A percentile compares a stretch with the other conserved stretches of the same genome.
phyloP scores from a whole-genome alignment of 2,329 filamentous ascomycete species.

The Cytospora paraplurivora region DNA sequence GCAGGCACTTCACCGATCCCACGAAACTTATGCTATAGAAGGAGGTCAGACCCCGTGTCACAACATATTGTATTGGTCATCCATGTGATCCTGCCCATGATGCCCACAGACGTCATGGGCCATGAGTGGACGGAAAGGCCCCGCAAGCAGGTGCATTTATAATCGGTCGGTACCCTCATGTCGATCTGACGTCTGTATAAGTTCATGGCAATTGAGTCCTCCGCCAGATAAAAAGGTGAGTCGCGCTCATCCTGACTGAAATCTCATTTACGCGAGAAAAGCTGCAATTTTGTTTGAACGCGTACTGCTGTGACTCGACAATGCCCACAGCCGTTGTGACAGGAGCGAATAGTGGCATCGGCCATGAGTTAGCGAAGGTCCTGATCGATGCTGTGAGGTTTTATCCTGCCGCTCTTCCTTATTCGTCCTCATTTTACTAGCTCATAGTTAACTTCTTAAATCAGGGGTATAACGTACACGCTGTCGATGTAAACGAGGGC shows the following conservation, averaged over 20 bases:
- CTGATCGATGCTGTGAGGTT: slow-evolving; percentile 30
- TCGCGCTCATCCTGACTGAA: neutral
- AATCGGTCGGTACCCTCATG: neutral
- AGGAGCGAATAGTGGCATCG: slow-evolving; percentile 45
- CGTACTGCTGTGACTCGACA: neutral
- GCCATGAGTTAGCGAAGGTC: slow-evolving; percentile 38
- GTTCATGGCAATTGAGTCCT: too few species aligned
- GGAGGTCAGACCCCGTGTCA: too few species aligned
- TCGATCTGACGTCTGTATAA: neutral
- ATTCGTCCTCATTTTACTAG: too few species aligned
- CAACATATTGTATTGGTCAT: too few species aligned
- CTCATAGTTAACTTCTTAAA: neutral
- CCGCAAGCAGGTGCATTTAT: neutral
- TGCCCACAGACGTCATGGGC: neutral
- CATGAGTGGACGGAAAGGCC: neutral
- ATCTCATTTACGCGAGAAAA: neutral
- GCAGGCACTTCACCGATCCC: too few species aligned
- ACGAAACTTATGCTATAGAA: too few species aligned
- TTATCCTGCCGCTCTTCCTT: neutral
- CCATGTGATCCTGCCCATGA: too few species aligned
- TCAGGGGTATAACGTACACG: slow-evolving; percentile 30
- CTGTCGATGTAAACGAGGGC: slow-evolving; percentile 29
- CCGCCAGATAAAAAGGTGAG: neutral
- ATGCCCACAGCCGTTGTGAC: slow-evolving; percentile 45
- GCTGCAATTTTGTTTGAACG: neutral